These are phyloP conservation scores for Trichoderma sp. DNA, from an alignment of 2,329 filamentous ascomycete species.

Conservation along the genomic window DNA sequence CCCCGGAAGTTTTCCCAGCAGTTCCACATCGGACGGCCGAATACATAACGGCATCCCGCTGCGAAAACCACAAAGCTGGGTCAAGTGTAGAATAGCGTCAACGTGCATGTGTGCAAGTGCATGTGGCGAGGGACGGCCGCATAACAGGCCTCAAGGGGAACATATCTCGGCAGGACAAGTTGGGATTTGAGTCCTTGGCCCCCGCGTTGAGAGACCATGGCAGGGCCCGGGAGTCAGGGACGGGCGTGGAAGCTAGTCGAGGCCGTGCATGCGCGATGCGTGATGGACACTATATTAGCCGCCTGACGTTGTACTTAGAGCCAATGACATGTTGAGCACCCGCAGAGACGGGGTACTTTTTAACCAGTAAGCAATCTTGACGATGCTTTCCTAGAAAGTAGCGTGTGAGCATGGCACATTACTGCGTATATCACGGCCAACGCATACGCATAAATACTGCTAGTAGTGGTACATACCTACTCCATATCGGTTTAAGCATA, in stretches of 20 bases:
- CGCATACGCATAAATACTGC: conserved; percentile 10
- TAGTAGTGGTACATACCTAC: neutral
- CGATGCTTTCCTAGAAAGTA: neutral
- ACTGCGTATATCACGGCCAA: conserved; percentile 7
- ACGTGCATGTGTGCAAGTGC: conserved; percentile 8
- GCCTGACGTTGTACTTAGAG: conserved; percentile 13
- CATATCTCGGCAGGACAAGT: conserved; percentile 23
- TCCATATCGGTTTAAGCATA: neutral
- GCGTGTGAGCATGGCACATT: neutral
- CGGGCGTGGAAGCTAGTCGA: conserved; percentile 27
- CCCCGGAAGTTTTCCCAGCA: conserved; percentile 11
- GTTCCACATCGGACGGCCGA: neutral
- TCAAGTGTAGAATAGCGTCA: neutral
- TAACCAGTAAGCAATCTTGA: conserved; percentile 7
- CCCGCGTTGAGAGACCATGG: conserved; percentile 17
- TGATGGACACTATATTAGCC: conserved; percentile 24
- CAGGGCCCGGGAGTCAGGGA: conserved; percentile 29
- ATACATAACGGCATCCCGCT: conserved; percentile 7
- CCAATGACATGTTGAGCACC: conserved; percentile 15
- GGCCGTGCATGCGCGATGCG: conserved; percentile 28
- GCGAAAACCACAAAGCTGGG: conserved; percentile 13
- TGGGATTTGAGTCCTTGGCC: conserved; percentile 26
- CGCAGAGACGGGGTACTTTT: conserved; percentile 1
- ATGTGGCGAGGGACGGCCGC: conserved; percentile 23
- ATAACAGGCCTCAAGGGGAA: conserved; percentile 27